A percentile compares a stretch with the other conserved stretches of the same genome.
Conservation (phyloP, 495 filamentous ascomycete genomes). For the Astrothelium subdiscretum region DNA sequence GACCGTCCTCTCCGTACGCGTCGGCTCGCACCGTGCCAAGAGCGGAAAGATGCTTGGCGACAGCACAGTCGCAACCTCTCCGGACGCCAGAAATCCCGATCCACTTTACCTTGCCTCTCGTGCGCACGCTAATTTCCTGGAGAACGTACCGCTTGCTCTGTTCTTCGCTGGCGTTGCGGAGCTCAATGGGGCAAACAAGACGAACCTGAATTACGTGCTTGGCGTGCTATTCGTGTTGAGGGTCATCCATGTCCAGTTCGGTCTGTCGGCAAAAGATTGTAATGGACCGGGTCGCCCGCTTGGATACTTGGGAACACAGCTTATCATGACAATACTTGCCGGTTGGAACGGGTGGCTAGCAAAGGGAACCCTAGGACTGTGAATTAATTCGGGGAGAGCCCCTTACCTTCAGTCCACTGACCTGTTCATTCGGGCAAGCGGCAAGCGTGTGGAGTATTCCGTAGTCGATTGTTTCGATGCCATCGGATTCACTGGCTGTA, state of each 20-base stretch:
- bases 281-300: background rate
- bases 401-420: too few relatives aligned
- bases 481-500: too few relatives aligned
- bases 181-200: conserved; percentile 5
- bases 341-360: too few relatives aligned
- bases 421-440: too few relatives aligned
- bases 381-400: too few relatives aligned
- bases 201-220: background rate
- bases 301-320: background rate
- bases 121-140: conserved; percentile 1
- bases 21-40: background rate
- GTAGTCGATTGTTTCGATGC: too few relatives aligned
- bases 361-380: too few relatives aligned
- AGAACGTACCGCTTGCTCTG: conserved; percentile 6
- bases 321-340: background rate
- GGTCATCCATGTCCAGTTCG: background rate
- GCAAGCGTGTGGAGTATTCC: too few relatives aligned
- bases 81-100: background rate
- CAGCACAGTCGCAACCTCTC: background rate
- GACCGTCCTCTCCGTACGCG: background rate
- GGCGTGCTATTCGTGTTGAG: background rate
- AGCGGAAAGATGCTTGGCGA: background rate
- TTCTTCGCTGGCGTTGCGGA: conserved; percentile 4
- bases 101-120: conserved; percentile 7
- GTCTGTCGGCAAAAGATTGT: background rate